Evolutionary conservation across 2,329 filamentous ascomycete species (phyloP).

Genomic region (Biscogniauxia sp.): DNA sequence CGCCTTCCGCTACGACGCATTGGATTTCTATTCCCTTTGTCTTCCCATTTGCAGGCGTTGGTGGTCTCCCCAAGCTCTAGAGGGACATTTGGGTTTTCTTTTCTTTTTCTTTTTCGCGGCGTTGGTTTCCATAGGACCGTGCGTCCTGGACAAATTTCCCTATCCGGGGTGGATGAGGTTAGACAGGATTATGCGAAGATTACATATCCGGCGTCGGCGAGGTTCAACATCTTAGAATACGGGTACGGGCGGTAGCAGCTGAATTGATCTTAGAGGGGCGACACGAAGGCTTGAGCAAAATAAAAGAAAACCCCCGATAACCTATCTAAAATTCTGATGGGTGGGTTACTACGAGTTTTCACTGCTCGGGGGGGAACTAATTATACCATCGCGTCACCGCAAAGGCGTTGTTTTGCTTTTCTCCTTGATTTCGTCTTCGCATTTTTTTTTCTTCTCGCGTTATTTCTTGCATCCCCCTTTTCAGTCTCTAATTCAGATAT

Average conservation of each 20-base stretch:
- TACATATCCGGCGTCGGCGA: neutral
- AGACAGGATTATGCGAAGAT: neutral
- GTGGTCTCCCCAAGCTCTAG: neutral
- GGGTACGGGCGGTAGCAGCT: neutral
- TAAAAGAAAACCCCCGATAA: neutral
- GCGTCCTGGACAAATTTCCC: neutral
- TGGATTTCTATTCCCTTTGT: neutral
- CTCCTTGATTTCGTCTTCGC: conserved; percentile 1
- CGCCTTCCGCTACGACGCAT: neutral
- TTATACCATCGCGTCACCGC: conserved; percentile 19
- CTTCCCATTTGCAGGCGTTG: neutral
- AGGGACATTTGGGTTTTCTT: neutral
- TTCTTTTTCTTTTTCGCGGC: neutral
- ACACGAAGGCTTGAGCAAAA: neutral
- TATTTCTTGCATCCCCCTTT: neutral
- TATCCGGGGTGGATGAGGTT: neutral
- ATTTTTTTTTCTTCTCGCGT: neutral
- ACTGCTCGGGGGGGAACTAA: conserved; percentile 2
- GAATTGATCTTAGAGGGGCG: neutral
- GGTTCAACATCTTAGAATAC: neutral
- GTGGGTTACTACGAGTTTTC: neutral
- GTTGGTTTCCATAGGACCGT: neutral
- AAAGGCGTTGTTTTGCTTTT: conserved; percentile 14
- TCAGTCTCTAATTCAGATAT: neutral
- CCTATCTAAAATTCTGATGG: neutral